Evolutionary conservation across 306 rosid species (phyloP), one percentile per base, ranked within the genome.

Genomic region (Quercus gilva): DNA sequence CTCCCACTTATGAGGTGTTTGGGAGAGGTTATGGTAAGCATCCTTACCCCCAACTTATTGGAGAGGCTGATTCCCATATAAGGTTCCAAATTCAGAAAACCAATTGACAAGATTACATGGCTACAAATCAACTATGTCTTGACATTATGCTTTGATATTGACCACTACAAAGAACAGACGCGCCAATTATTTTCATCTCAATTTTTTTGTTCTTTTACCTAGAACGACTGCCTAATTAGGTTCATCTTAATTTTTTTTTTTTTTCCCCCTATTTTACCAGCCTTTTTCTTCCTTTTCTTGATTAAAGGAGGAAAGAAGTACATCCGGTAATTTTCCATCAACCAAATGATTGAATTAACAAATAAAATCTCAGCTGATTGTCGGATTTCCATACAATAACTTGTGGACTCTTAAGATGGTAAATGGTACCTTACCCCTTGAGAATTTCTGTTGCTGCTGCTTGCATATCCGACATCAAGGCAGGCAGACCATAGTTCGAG

Each of bases 391-490:
- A 68, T 21, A 73, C 74, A 79, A 71, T 10, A 79, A 73, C 69
- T 75, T 31, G 72, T 69, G 5, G 65, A 68, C 56, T 71, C 26
- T 55, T 49, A 71, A 78, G 78, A 80, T 74, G 23, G 65, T 35
- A 55, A 53, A 76, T 74, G 79, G 83, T 82, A 84, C 73, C 82
- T 88, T 87, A 96, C 99, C 97, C 94, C 76, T 89, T 79, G 80
- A 96, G 91, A 89, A 86, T 93, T 81, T 93, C 93, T 51, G 83
- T 83, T 19, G 92, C 80, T 60, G 93, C 98, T 14, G 76, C 77
- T 81, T 93, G 96, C 91, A 91, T 84, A 49, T 88, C 87, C 49
- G 89, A 81, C 76, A 93, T 91, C 89, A 96, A 85, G 82, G 88
- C 70, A 76, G 92, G 86, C 85, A 96, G 63, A 76, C 88, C 96